Evolutionary conservation across 179 eudicot species (phyloP), one percentile per base, ranked within the genome.

Genomic region (Carnegiea gigantea): DNA sequence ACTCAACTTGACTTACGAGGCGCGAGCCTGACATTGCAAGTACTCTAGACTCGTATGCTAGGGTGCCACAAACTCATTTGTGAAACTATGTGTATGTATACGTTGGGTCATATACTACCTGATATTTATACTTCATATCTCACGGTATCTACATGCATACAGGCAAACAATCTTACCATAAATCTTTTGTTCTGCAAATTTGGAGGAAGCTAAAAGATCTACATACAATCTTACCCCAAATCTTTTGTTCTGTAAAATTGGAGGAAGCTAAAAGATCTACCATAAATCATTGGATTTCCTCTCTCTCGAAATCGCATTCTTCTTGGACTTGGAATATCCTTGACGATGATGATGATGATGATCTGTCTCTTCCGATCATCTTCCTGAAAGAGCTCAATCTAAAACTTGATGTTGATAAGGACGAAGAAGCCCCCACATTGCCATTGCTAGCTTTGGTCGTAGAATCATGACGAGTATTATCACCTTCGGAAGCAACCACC

Each of bases 321-420:
- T 53, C 83, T 79, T 79, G 71, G 49, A 70, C 72, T 40, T 86
- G 87, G 68, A 78, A 46, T 75, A 86, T 81, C 21, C 76, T 79
- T 1, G 88, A 28, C 30, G 30, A 86, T 21, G 89, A 87, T 13
- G 88, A 87, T 53, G 80, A 86, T n/a, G 88, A 88, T 77, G 83
- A 85, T 84, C 84, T 81, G 9, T 90, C 92, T 76, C 86, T 59
- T 38, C 84, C 80, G 77, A 91, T 86, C 44, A 90, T 86, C 80
- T 82, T 90, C 64, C 88, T 83, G 68, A 90, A 90, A 1, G 92
- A 90, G 67, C 87, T 85, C 70, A 91, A 77, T 54, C 92, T 80
- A 48, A 87, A 88, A 79, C 85, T 88, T 10, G 90, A 87, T n/a
- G 82, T 74, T 12, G 86, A 76, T 1, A 83, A 76, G 10, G 74